These are phyloP conservation scores for Closterium sp. DNA, from an alignment of 139 green algal species.

Conservation along the genomic window DNA sequence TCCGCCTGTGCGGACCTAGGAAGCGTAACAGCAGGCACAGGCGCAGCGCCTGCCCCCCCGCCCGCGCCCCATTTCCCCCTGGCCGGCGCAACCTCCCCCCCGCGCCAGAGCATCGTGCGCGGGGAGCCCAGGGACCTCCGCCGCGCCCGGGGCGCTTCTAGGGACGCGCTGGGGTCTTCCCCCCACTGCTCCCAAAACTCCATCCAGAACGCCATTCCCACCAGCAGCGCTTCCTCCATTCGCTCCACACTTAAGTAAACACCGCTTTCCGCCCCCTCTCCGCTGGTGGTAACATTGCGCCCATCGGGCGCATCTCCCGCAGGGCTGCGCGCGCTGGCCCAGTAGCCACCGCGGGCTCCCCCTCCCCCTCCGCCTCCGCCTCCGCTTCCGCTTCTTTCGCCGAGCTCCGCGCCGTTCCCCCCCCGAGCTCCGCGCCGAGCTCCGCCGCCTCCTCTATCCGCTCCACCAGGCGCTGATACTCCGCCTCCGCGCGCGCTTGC, in stretches of 20 bases:
- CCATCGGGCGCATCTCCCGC: neutral
- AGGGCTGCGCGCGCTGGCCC: neutral
- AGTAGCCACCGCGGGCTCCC: neutral
- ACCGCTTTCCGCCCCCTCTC: no score
- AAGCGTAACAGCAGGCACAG: neutral
- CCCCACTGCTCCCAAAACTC: conserved; percentile 1
- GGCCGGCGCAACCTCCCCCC: neutral
- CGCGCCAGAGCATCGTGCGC: neutral
- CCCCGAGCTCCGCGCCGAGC: neutral
- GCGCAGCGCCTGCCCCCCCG: neutral
- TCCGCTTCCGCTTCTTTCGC: neutral
- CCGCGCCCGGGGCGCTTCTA: neutral
- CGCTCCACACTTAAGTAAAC: no score
- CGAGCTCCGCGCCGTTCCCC: neutral
- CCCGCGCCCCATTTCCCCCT: neutral
- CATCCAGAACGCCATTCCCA: neutral
- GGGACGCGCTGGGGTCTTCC: neutral
- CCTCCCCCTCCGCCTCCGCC: neutral
- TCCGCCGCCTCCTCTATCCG: conserved; percentile 3
- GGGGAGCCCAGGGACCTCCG: neutral
- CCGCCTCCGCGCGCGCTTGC: neutral
- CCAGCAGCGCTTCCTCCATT: neutral
- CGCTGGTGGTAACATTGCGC: no score
- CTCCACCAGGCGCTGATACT: neutral
- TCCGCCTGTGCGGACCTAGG: neutral